Evolutionary conservation across 805 yeast genomes (phyloP).

Genomic region (Barnettozyma botsteinii): DNA sequence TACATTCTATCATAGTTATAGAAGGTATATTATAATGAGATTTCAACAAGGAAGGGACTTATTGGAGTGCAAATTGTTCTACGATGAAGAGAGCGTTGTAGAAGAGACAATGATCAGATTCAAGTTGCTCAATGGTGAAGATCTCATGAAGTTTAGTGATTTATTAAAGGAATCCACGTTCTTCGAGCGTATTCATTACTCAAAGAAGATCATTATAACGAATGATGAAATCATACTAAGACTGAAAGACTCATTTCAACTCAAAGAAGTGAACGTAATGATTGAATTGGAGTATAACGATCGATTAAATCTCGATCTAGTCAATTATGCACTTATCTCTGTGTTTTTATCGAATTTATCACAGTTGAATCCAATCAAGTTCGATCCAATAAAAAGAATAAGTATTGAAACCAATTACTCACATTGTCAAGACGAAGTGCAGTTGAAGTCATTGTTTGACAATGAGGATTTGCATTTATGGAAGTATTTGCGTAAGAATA

Average conservation of each 20-base stretch:
- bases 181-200: no score
- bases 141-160: no score
- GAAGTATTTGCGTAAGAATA: no score
- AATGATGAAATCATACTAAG: background rate
- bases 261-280: background rate
- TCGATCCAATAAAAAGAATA: constrained; percentile 3
- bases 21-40: background rate
- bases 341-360: constrained; percentile 1
- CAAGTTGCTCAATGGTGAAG: background rate
- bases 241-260: background rate
- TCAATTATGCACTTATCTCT: background rate
- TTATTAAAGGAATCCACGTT: no score
- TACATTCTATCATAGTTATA: no score
- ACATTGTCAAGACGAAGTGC: background rate
- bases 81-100: background rate
- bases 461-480: background rate
- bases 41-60: background rate
- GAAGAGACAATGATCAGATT: background rate
- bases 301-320: background rate
- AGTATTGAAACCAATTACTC: background rate
- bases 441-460: background rate
- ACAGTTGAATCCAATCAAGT: background rate
- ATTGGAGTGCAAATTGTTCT: background rate
- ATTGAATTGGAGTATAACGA: background rate
- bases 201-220: background rate